Evolutionary conservation across 108 stramenopile species (phyloP), one percentile per base, ranked within the genome.

Genomic region (Stephanodiscus minutulus): DNA sequence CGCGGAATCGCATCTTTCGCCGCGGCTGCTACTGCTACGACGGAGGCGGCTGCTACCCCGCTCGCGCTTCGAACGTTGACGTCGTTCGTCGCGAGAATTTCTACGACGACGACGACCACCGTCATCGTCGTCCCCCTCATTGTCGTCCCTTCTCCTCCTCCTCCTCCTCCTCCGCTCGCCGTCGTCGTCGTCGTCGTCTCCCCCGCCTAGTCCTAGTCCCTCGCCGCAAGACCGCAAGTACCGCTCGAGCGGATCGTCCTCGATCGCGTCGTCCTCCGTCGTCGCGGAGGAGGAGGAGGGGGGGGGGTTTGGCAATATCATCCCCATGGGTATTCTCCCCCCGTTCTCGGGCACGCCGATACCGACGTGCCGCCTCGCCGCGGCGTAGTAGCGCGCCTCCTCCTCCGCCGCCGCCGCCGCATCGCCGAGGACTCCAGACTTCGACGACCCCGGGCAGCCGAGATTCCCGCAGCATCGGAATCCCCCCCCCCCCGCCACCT

Each of bases 381-480:
- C 73, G 20, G 66, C 18, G 20, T 54, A 24, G 12, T 62, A 67
- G n/a, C n/a, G n/a, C n/a, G n/a, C n/a, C n/a, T n/a, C n/a, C n/a
- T n/a, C n/a, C n/a, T n/a, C 55, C 17, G 59, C 39, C 37, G 44
- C 52, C 33, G 56, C 31, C 41, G 61, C 61, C 31, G 52, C 70
- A 35, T 24, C 36, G 21, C 33, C 31, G 49, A 8, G 0, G 18
- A 20, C 28, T 20, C 20, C 18, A 11, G 41, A 60, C 43, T 27
- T 59, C 43, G 35, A 35, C 35, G 35, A 35, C 39, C 10, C 7
- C 39, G 39, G 39, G 54, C 91, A 92, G 10, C 78, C 62, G 61
- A 88, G 85, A 57, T 92, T 92, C 15, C 88, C 94, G 73, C 94
- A 95, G 15, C 71, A 79, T n/a, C 44, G 35, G 46, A 86, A 82